Evolutionary conservation across 139 green algal species (phyloP), one percentile per base, ranked within the genome.

Genomic region (Coelastrella sp.): DNA sequence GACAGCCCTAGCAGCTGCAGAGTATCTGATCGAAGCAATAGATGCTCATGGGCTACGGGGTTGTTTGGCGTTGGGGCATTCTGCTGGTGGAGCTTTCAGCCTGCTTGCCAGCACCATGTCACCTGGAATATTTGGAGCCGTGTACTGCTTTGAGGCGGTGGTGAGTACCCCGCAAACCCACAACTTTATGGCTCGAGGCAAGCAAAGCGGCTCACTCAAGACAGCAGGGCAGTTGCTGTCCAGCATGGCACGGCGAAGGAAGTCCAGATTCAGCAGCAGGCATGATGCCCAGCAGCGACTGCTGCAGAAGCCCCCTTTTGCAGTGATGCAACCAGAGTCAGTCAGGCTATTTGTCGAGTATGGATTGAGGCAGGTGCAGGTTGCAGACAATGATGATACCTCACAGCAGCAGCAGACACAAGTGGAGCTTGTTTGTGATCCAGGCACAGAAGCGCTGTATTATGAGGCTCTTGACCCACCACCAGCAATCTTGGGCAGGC

Each of bases 101-200:
- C 27, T 84, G 5, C 48, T 84, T 3, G 77, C 77, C 41, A 35
- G 71, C 71, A 62, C 38, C 71, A 27, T 37, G 37, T 67, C 38
- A 7, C 77, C 77, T 17, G 77, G 77, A 37, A 37, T 73, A 13
- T 84, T 84, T 40, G 40, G 23, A 15, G 77, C 57, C 3, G 57
- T 84, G 3, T 74, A 57, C 77, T 40, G 38, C 53, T 84, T 63
- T 62, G 77, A 84, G 27, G 77, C 77, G 21, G 77, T 84, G 23
- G 34, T n/a, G 4, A 43, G 57, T 35, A 73, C 59, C 13, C 77
- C 77, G 7, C 21, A 40, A 2, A 73, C 37, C 4, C 77, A 84
- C 30, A 50, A 32, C 5, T 84, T 40, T 50, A 73, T 74, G 38
- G 13, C 8, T 13, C 4, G 8, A 13, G 77, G 25, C 21, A 43